phyloP scores from a whole-genome alignment of 2,329 filamentous ascomycete genomes.

The Endothia cerciana region DNA sequence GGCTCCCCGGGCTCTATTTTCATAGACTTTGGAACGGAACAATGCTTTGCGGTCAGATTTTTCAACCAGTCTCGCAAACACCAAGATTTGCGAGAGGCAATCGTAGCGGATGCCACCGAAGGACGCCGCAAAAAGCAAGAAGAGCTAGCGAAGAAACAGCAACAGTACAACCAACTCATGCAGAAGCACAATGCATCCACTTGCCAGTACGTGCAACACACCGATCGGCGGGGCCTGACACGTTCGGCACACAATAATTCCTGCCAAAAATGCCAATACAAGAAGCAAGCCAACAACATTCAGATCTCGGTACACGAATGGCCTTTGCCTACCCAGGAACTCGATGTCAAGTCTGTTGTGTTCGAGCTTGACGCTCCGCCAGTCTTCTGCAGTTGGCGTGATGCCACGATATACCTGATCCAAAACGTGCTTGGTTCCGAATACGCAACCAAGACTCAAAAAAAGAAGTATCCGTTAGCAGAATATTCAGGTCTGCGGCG shows the following conservation, averaged over 20 bases:
- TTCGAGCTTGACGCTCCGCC: slow-evolving; percentile 56
- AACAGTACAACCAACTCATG: slow-evolving; percentile 38
- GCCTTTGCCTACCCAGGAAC: slow-evolving; percentile 49
- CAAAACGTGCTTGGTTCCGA: slow-evolving; percentile 41
- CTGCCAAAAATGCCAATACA: slow-evolving; percentile 44
- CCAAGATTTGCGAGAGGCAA: slow-evolving; percentile 40
- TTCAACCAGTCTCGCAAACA: slow-evolving; percentile 49
- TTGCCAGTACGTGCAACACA: slow-evolving; percentile 19
- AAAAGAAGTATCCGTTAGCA: background rate
- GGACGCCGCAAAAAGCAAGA: slow-evolving; percentile 36
- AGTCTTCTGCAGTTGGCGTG: slow-evolving; percentile 51
- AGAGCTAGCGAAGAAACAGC: slow-evolving; percentile 39
- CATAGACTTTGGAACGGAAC: slow-evolving; percentile 36
- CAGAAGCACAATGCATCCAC: background rate
- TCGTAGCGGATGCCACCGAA: slow-evolving; percentile 43
- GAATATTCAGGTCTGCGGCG: background rate
- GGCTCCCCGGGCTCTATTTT: slow-evolving; percentile 41
- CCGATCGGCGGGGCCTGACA: background rate
- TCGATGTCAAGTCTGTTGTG: slow-evolving; percentile 47
- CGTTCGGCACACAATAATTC: slow-evolving; percentile 20
- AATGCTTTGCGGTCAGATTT: slow-evolving; percentile 52
- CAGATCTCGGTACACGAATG: slow-evolving; percentile 57
- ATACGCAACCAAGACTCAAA: slow-evolving; percentile 14
- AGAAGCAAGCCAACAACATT: slow-evolving; percentile 41
- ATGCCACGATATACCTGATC: slow-evolving; percentile 48